Evolutionary conservation across 805 yeast genomes (phyloP).

Genomic region (Lipomyces spencermartinsiae): DNA sequence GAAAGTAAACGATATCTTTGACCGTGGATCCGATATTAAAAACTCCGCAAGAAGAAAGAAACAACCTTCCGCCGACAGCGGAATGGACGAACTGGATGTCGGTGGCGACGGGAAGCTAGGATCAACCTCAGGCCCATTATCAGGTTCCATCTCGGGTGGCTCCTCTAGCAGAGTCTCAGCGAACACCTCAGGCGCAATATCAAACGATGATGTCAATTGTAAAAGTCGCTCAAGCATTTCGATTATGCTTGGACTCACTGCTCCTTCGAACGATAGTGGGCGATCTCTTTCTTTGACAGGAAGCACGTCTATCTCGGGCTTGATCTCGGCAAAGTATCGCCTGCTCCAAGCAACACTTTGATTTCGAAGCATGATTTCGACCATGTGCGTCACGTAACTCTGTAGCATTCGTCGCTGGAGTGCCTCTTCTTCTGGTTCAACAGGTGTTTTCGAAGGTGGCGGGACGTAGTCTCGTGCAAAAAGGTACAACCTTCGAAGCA

Average conservation of each 20-base stretch:
- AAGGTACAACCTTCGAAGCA: constrained; percentile 66
- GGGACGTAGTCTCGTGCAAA: constrained; percentile 60
- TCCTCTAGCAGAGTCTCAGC: constrained; percentile 43
- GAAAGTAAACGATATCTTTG: constrained; percentile 31
- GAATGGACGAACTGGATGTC: constrained; percentile 27
- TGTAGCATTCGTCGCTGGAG: constrained; percentile 69
- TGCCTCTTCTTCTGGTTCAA: constrained; percentile 50
- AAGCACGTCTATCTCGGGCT: constrained; percentile 42
- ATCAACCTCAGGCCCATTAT: constrained; percentile 48
- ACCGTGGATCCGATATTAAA: constrained; percentile 37
- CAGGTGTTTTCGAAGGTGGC: constrained; percentile 54
- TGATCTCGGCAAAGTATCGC: constrained; percentile 46
- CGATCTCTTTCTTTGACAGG: constrained; percentile 41
- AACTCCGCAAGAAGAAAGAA: constrained; percentile 45
- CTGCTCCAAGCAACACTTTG: constrained; percentile 44
- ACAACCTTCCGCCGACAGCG: constrained; percentile 46
- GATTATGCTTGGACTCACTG: constrained; percentile 41
- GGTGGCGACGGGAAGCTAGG: constrained; percentile 44
- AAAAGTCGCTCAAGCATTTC: constrained; percentile 50
- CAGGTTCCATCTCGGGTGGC: constrained; percentile 45
- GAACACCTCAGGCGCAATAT: constrained; percentile 63
- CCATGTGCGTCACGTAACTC: constrained; percentile 62
- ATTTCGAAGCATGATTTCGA: constrained; percentile 51
- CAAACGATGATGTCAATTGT: constrained; percentile 67
- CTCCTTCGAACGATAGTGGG: constrained; percentile 39